phyloP scores from a whole-genome alignment of 805 yeast genomes.

The Saturnispora sanitii region DNA sequence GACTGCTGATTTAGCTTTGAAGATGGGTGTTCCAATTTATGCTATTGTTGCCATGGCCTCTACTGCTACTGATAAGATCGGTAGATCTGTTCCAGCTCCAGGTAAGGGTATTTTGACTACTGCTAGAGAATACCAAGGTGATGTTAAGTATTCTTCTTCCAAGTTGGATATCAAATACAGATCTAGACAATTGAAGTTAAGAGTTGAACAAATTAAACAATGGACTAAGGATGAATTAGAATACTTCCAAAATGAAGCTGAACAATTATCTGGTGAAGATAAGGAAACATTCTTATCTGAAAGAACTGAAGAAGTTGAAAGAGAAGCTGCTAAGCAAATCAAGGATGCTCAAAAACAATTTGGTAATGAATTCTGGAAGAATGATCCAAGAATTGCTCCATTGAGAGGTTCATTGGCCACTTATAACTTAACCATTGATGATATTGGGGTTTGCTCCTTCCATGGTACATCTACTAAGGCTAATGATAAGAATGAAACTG shows the following conservation, averaged over 20 bases:
- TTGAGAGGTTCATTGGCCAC: slow-evolving; percentile 94
- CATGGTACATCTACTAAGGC: slow-evolving; percentile 99
- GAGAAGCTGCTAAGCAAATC: slow-evolving; percentile 78
- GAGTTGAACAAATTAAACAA: slow-evolving; percentile 63
- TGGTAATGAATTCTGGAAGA: slow-evolving; percentile 90
- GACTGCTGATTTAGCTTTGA: slow-evolving; percentile 87
- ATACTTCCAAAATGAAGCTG: slow-evolving; percentile 62
- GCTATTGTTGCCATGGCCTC: slow-evolving; percentile 92
- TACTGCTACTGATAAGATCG: slow-evolving; percentile 97
- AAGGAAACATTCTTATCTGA: slow-evolving; percentile 54
- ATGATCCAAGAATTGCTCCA: slow-evolving; percentile 93
- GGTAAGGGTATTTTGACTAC: slow-evolving; percentile 99
- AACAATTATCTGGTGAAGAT: slow-evolving; percentile 35
- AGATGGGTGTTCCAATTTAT: slow-evolving; percentile 98
- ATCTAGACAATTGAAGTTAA: slow-evolving; percentile 74
- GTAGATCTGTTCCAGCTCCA: slow-evolving; percentile 99
- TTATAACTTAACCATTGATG: slow-evolving; percentile 87
- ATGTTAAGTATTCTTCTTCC: slow-evolving; percentile 67
- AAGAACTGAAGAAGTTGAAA: slow-evolving; percentile 77
- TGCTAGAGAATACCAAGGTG: slow-evolving; percentile 87
- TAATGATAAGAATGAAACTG: slow-evolving; percentile 95
- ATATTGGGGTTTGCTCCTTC: slow-evolving; percentile 93
- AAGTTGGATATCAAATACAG: slow-evolving; percentile 87
- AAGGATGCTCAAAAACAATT: slow-evolving; percentile 84
- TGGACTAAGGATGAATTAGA: slow-evolving; percentile 83